Base-by-base conservation (phyloP, 805 yeast species). In the Candida silvicultrix region DNA sequence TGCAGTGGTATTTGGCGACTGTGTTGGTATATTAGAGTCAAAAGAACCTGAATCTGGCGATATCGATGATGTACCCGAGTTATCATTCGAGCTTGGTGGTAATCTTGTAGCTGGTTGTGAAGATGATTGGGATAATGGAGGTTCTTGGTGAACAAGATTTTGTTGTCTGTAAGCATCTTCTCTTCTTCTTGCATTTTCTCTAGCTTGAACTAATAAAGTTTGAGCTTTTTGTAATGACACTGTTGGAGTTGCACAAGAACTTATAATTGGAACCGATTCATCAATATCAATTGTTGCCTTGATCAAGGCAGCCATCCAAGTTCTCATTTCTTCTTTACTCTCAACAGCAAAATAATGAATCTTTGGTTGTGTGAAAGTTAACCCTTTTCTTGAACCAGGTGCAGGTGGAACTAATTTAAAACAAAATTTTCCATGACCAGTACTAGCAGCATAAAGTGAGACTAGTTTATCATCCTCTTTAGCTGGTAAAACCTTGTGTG, bases 291-390 rank as follows among this genome's bases (percentile, higher is more conserved):
- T 95, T 0, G 98, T 94, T 0, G 98, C 95, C 49, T 90, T 89
- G 80, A 90, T 87, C 49, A 94, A 71, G 0, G 97, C 95, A 44
- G 89, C 85, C 81, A 90, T 81, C 99, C 99, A 94, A 2, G 76
- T 77, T 60, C 96, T 75, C 96, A 92, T 85, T 52, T 92, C 98
- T 42, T 89, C 96, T 47, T 75, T 78, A 0, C 88, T 76, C 42
- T 94, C 97, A 39, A 92, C 97, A 0, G 98, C 97, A 74, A 94
- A 94, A 64, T 85, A 94, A 59, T 94, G 99, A 8, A 89, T 86
- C 54, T 89, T 88, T 25, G 96, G 99, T 52, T 90, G 96, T 0
- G 99, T 94, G 64, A 94, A 94, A 0, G 96, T 90, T 47, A 94
- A 77, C 0, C 98, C 98, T 67, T 90, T 92, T 53, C 84, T 83